Base-by-base conservation (phyloP, 352 stramenopile genomes). In the Phytopythium vexans region DNA sequence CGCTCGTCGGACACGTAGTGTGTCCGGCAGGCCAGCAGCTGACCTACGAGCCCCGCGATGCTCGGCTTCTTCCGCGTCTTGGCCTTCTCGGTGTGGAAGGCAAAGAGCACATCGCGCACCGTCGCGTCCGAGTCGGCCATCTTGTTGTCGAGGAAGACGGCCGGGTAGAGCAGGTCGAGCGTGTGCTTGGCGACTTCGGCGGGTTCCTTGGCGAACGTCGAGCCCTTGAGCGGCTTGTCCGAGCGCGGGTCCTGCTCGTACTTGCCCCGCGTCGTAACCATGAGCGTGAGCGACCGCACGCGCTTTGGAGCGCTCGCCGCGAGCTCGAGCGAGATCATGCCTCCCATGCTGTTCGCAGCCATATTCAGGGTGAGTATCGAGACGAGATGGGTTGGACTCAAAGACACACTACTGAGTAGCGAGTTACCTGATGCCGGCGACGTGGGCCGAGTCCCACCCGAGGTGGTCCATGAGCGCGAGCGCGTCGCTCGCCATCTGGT, bases 261-360 rank as follows among this genome's bases (percentile, higher is more conserved):
- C 51, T 70, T 68, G 16, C 77, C 77, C 1, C 70, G 68, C 8
- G 70, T 82, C 14, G 74, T 84, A 0, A 77, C 79, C 2, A 85
- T 58, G 12, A 88, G 68, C 27, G 70, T 70, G 43, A 88, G 51
- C 40, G 77, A 88, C 3, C 57, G 57, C 2, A 88, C 70, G 12
- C 77, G 74, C 49, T 64, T 49, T 1, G 76, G 68, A 27, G 78
- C 72, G 35, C 66, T 51, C 5, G 66, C 47, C 36, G 74, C 74
- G 11, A 88, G 49, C 52, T 88, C 77, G 36, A 81, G 62, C 0
- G 72, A 65, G 49, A 88, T 77, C 77, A 88, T 88, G 11, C 72
- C 72, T 27, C 72, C 72, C 66, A 82, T 75, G 36, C 68, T 74
- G 35, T 5, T 27, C 21, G 21, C 21, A 27, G 21, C 21, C 21